Evolutionary conservation across 768 basidiomycete genomes (phyloP), one percentile per base, ranked within the genome.

Genomic region (Russula vinacea): DNA sequence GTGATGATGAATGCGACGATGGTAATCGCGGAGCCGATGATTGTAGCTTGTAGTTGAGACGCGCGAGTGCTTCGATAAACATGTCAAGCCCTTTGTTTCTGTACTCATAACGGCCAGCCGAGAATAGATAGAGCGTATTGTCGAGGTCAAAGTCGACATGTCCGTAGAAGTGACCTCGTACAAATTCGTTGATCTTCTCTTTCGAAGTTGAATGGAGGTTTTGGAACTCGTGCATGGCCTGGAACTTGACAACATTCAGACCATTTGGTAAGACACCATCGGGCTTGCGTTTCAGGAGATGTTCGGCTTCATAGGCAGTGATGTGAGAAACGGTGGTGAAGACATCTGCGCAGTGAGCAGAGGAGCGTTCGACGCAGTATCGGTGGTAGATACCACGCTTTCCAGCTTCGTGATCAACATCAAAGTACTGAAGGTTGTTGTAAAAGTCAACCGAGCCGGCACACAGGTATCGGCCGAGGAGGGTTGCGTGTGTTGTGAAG

Each of bases 31-130:
- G 91, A 89, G 22, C 84, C 85, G 78, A 71, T 65, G 83, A 78
- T 72, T 87, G 81, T 40, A 90, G 78, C 37, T 81, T 81, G 72
- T 80, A 78, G 73, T 90, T 90, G 57, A 90, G 79, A 62, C 96
- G 92, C 33, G 96, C 97, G 62, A 99, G 85, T 19, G 89, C 83
- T 77, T 99, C 97, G 69, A 99, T 96, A 74, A 98, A 99, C 96
- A 99, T 97, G 74, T 99, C 97, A 35, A 98, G 94, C 61, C 97
- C 97, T 79, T 99, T 99, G 80, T 99, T 99, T 47, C 97, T 84
- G 76, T 97, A 99, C 75, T 99, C 97, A 76, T 99, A 99, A 50
- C 97, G 86, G 47, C 97, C 97, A n/a, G 97, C 97, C 17, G 94
- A 98, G 78, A 99, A 99, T 84, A 98, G 87, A 73, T 94, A 94